These are phyloP conservation scores for Fusarium phyllophilum DNA, from an alignment of 2,329 filamentous ascomycete species.

Conservation along the genomic window DNA sequence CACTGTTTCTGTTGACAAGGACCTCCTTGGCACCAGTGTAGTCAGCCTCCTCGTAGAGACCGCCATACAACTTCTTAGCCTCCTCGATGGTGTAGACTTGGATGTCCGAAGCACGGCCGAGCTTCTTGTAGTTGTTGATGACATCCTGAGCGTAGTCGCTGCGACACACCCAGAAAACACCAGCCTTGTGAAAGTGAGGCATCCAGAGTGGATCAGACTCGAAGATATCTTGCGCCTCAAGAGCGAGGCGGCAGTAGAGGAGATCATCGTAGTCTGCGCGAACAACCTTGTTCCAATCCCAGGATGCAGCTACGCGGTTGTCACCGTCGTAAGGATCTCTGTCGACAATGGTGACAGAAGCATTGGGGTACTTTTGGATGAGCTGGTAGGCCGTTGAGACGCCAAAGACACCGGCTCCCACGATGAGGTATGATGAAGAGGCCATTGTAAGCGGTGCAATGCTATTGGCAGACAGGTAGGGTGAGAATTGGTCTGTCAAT, in stretches of 20 bases:
- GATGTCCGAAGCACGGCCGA: constrained; percentile 53
- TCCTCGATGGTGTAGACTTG: constrained; percentile 58
- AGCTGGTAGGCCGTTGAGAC: constrained; percentile 73
- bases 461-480: constrained; percentile 17
- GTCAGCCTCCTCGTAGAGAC: constrained; percentile 69
- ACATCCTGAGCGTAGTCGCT: constrained; percentile 62
- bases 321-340: constrained; percentile 61
- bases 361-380: constrained; percentile 59
- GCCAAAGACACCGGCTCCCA: constrained; percentile 74
- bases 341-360: constrained; percentile 67
- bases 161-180: constrained; percentile 67
- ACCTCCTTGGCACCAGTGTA: constrained; percentile 69
- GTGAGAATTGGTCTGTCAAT: constrained; percentile 16
- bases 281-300: constrained; percentile 58
- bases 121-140: constrained; percentile 61
- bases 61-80: constrained; percentile 62
- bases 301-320: constrained; percentile 68
- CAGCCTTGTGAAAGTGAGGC: constrained; percentile 67
- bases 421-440: constrained; percentile 61
- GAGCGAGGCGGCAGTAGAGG: constrained; percentile 70
- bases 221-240: constrained; percentile 74
- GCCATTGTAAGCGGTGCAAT: constrained; percentile 30
- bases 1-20: constrained; percentile 69
- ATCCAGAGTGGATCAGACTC: constrained; percentile 65
- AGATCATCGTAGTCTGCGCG: constrained; percentile 56